Percentiles rank a stretch among this genome's conserved stretches.
phyloP scores from a whole-genome alignment of 768 basidiomycete species.

The Leccinum pellstonianum region DNA sequence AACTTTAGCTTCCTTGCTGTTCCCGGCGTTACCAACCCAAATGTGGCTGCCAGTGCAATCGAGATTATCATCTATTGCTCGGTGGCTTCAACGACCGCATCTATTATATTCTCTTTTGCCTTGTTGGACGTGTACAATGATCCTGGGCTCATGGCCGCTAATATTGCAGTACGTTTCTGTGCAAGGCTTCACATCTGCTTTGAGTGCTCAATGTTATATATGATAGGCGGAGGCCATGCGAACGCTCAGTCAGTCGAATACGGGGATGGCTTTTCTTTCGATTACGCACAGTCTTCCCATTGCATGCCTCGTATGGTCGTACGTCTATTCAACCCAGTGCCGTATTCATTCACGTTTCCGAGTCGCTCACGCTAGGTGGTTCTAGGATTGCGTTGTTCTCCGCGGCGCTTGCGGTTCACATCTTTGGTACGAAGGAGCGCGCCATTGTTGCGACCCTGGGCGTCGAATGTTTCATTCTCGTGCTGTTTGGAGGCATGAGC shows the following conservation, averaged over 20 bases:
- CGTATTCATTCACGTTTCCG: background rate
- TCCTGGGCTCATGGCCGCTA: conserved; percentile 3
- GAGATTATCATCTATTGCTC: conserved; percentile 18
- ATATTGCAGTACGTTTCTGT: conserved; percentile 8
- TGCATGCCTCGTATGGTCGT: conserved; percentile 18
- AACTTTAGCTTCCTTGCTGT: conserved; percentile 17
- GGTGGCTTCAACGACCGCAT: conserved; percentile 7
- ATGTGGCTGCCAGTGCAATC: background rate
- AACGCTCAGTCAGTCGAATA: background rate
- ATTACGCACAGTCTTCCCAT: conserved; percentile 18
- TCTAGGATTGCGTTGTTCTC: conserved; percentile 12
- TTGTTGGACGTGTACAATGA: conserved; percentile 14
- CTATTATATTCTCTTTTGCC: conserved; percentile 13
- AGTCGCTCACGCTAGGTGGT: background rate
- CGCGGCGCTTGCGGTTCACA: conserved; percentile 3
- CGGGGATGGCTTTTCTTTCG: conserved; percentile 10
- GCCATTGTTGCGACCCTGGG: conserved; percentile 1
- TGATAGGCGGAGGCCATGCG: conserved; percentile 7
- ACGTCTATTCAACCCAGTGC: background rate
- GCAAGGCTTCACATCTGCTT: too few relatives aligned
- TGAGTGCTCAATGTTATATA: background rate
- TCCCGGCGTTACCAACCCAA: background rate
- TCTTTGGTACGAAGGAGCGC: conserved; percentile 6
- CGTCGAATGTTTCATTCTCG: conserved; percentile 8
- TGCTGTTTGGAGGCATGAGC: background rate